Conservation (phyloP, 2,329 filamentous ascomycete species). For the Exophiala sideris region DNA sequence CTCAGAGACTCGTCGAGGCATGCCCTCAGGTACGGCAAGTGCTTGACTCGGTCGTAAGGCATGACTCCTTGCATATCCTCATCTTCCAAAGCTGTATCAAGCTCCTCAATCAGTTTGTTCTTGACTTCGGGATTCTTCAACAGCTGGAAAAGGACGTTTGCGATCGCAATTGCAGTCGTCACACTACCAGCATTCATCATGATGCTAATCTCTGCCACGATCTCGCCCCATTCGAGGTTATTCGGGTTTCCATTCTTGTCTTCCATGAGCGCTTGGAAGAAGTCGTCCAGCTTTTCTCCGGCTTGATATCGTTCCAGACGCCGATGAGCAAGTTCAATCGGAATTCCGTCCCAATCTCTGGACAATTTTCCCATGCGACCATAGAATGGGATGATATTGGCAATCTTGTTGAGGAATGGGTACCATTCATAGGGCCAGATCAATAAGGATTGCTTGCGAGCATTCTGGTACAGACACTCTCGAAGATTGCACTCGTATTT, state of each 20-base stretch:
- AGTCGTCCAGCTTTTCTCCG: constrained; percentile 58
- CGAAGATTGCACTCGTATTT: constrained; percentile 48
- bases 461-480: constrained; percentile 51
- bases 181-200: constrained; percentile 15
- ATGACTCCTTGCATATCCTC: neutral
- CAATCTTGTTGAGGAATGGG: constrained; percentile 45
- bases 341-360: constrained; percentile 8
- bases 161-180: constrained; percentile 9
- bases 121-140: constrained; percentile 43
- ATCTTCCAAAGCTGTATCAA: neutral
- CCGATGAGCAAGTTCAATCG: constrained; percentile 20
- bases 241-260: constrained; percentile 42
- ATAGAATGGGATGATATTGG: constrained; percentile 42
- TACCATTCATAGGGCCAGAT: constrained; percentile 54
- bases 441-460: constrained; percentile 49
- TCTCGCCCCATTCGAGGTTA: constrained; percentile 56
- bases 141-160: constrained; percentile 48
- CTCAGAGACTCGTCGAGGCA: constrained; percentile 52
- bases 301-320: constrained; percentile 34
- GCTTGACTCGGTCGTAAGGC: constrained; percentile 45
- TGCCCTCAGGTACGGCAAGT: constrained; percentile 52
- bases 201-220: constrained; percentile 60
- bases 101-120: neutral
- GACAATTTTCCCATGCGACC: constrained; percentile 5
- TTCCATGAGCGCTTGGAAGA: constrained; percentile 57